Evolutionary conservation across 352 stramenopile species (phyloP).

Genomic region (Phytophthora syringae): DNA sequence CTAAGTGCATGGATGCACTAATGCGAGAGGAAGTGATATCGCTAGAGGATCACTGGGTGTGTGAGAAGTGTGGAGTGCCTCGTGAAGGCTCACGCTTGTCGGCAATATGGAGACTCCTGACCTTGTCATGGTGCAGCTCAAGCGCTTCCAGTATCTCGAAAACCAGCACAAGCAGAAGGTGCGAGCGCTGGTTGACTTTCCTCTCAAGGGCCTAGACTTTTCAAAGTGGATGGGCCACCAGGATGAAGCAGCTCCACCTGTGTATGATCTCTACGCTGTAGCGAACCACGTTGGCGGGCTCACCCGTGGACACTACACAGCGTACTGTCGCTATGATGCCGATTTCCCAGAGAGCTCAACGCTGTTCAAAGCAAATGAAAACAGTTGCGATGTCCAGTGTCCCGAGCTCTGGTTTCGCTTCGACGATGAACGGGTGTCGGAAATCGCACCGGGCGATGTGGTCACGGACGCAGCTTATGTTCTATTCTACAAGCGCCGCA

Average conservation of each 20-base stretch:
- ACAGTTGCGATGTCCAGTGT: constrained; percentile 49
- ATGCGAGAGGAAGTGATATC: constrained; percentile 77
- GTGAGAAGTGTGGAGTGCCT: constrained; percentile 69
- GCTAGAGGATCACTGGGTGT: constrained; percentile 79
- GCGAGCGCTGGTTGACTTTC: constrained; percentile 81
- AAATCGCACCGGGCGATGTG: constrained; percentile 76
- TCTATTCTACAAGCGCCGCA: constrained; percentile 91
- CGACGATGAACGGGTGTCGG: constrained; percentile 82
- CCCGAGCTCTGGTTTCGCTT: constrained; percentile 83
- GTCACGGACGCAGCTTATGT: constrained; percentile 90
- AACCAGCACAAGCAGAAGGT: constrained; percentile 88
- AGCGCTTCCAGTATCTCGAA: constrained; percentile 89
- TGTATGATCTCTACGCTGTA: constrained; percentile 97
- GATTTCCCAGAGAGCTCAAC: constrained; percentile 66
- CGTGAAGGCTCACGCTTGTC: constrained; percentile 62
- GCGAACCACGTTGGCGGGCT: constrained; percentile 98
- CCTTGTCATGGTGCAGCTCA: constrained; percentile 90
- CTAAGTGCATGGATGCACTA: constrained; percentile 74
- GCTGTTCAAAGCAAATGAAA: constrained; percentile 47
- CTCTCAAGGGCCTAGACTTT: constrained; percentile 82
- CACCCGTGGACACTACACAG: constrained; percentile 95
- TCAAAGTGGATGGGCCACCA: constrained; percentile 69
- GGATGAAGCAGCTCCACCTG: constrained; percentile 19
- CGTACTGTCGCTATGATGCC: constrained; percentile 77
- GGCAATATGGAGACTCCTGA: constrained; percentile 81